Evolutionary conservation across 257 asterid species (phyloP).

Genomic region (Petrea volubilis): DNA sequence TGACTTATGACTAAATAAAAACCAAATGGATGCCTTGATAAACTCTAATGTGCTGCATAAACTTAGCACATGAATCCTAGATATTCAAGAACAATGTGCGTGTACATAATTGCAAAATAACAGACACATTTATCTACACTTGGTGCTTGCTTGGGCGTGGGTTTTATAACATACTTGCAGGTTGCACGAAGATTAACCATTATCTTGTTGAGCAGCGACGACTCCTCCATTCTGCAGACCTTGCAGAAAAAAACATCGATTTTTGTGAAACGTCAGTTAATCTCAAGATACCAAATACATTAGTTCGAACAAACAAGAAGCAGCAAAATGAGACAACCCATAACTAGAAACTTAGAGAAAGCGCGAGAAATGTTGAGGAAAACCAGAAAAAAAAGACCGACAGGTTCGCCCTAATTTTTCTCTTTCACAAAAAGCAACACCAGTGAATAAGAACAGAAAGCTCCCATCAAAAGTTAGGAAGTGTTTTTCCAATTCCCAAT

Average conservation of each 20-base stretch:
- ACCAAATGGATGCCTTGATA: background rate
- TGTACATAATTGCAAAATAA: background rate
- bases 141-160: background rate
- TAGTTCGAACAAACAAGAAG: background rate
- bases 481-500: background rate
- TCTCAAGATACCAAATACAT: background rate
- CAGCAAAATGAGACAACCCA: background rate
- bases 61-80: background rate
- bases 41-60: background rate
- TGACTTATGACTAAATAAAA: background rate
- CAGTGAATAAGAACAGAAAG: background rate
- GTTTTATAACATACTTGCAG: constrained; percentile 58
- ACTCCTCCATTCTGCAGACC: constrained; percentile 52
- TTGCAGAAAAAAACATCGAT: background rate
- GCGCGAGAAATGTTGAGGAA: background rate
- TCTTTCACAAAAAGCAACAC: background rate
- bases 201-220: constrained; percentile 54
- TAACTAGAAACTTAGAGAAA: background rate
- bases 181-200: constrained; percentile 67
- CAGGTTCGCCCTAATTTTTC: background rate
- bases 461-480: background rate
- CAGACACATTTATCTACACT: background rate
- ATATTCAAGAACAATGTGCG: background rate
- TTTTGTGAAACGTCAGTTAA: constrained; percentile 5
- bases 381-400: background rate